These are phyloP conservation scores for Astrothelium macrocarpum DNA, from an alignment of 495 filamentous ascomycete species.

Conservation along the genomic window DNA sequence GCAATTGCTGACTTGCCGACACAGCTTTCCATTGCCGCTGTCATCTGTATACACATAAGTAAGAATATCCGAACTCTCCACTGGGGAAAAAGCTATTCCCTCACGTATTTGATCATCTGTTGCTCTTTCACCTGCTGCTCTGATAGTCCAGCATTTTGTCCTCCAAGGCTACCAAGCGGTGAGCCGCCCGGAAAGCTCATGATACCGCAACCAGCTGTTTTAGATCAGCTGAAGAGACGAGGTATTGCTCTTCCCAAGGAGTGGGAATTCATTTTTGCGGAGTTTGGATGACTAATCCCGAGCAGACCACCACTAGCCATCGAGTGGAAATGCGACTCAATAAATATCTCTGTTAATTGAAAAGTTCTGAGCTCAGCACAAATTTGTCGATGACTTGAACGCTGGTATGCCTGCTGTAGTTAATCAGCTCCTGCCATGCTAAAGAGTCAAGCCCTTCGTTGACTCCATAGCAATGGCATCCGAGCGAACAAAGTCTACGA, in stretches of 20 bases:
- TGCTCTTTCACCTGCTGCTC: constrained; percentile 24
- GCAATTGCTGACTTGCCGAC: constrained; percentile 72
- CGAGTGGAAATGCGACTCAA: too few relatives aligned
- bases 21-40: constrained; percentile 79
- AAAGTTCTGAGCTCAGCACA: too few relatives aligned
- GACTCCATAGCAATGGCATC: too few relatives aligned
- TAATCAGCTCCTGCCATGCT: too few relatives aligned
- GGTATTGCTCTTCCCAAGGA: too few relatives aligned
- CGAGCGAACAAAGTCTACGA: too few relatives aligned
- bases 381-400: too few relatives aligned
- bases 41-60: constrained; percentile 47
- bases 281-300: constrained; percentile 1
- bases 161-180: constrained; percentile 1
- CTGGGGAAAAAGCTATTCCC: background rate
- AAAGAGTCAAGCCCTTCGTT: too few relatives aligned
- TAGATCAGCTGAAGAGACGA: background rate
- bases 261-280: background rate
- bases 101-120: constrained; percentile 26
- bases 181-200: background rate
- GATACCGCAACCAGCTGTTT: background rate
- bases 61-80: background rate
- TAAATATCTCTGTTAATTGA: too few relatives aligned
- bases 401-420: too few relatives aligned
- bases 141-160: constrained; percentile 9
- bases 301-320: background rate